Evolutionary conservation across 805 yeast genomes (phyloP).

Genomic region (Starmerella apis): DNA sequence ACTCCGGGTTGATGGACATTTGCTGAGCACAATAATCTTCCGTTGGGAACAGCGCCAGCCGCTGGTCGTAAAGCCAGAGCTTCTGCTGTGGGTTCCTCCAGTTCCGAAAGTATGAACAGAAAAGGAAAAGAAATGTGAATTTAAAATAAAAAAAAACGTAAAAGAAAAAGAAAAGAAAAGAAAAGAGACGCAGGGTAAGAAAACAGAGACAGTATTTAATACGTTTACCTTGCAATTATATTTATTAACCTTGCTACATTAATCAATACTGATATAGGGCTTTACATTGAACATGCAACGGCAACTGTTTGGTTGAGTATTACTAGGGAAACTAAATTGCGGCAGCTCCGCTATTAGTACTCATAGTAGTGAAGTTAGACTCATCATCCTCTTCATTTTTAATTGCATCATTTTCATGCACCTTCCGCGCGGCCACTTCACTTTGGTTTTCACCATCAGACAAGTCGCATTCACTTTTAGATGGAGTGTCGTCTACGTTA

Average conservation of each 20-base stretch:
- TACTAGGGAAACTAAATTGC: neutral
- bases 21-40: neutral
- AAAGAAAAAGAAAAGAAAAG: neutral
- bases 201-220: no score
- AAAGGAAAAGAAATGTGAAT: no score
- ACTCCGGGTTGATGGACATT: slow-evolving; percentile 1
- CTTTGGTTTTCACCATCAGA: neutral
- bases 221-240: neutral
- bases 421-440: no score
- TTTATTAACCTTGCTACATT: neutral
- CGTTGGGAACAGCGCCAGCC: slow-evolving; percentile 3
- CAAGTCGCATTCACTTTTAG: neutral
- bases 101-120: neutral
- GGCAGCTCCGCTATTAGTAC: neutral
- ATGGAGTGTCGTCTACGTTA: neutral
- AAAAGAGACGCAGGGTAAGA: neutral
- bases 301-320: neutral
- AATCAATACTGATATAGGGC: neutral
- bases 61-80: slow-evolving; percentile 4
- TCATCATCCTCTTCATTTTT: neutral
- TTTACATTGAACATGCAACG: neutral
- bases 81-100: slow-evolving; percentile 14
- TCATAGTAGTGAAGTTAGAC: neutral
- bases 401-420: no score
- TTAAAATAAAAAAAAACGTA: no score